Percentiles rank a stretch among this genome's conserved stretches.
These are phyloP conservation scores for Alternaria tenuissima DNA, from an alignment of 2,329 filamentous ascomycete genomes.

Conservation along the genomic window DNA sequence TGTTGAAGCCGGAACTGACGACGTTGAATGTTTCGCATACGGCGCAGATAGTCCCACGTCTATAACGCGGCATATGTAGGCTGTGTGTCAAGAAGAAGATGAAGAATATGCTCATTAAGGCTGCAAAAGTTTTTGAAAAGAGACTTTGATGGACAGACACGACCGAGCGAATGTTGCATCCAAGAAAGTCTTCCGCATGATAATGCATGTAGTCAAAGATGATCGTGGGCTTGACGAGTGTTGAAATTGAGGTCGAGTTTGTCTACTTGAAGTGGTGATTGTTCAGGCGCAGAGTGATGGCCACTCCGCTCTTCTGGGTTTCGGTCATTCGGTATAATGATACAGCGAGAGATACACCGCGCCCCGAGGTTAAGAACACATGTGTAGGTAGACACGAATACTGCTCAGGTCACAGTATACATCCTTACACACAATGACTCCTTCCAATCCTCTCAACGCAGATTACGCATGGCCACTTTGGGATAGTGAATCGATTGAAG, in stretches of 20 bases:
- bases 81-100: background rate
- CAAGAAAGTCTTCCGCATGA: background rate
- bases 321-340: slow-evolving; percentile 8
- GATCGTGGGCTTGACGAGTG: background rate
- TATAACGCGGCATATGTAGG: background rate
- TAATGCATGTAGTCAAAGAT: background rate
- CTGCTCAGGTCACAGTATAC: background rate
- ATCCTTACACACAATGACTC: background rate
- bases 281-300: background rate
- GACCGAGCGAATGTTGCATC: background rate
- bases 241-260: background rate
- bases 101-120: background rate
- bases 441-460: slow-evolving; percentile 1
- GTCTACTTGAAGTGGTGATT: background rate
- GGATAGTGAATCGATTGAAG: slow-evolving; percentile 13
- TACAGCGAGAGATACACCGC: background rate
- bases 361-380: background rate
- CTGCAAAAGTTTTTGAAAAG: background rate
- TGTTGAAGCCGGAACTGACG: background rate
- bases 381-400: background rate
- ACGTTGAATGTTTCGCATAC: background rate
- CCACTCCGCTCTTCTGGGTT: background rate
- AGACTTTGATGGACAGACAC: background rate
- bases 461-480: slow-evolving; percentile 19
- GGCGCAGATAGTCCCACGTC: background rate